Evolutionary conservation across 495 filamentous ascomycete species (phyloP), one percentile per base, ranked within the genome.

Genomic region (Penicillium bovifimosum): DNA sequence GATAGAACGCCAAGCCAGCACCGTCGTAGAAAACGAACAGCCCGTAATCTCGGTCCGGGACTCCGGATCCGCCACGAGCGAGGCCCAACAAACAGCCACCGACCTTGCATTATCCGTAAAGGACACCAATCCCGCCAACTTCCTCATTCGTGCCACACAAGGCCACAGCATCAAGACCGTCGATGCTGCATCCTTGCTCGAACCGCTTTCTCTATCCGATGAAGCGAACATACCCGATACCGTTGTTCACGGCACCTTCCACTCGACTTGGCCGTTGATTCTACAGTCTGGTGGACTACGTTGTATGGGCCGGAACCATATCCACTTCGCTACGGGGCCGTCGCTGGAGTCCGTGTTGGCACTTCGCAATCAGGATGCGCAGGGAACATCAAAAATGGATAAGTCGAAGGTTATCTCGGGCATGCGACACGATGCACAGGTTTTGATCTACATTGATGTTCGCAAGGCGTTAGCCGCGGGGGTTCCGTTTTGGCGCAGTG

Each of bases 141-240:
- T 82, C 75, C 74, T 95, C 11, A 96, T 98, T 74, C 91, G 93
- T 62, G 93, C 93, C 1, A 93, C 88, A 55, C 93, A 98, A 72
- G 93, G 93, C 42, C 93, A 96, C 73, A 77, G 71, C 41, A 73
- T 80, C 38, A 66, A 75, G 65, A 76, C 74, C 41, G 70, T 98
- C 38, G 83, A 86, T 18, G 80, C 80, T 26, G 81, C 84, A 20
- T 76, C 77, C 0, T 77, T 95, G 13, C 82, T 93, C 11, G 79
- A 75, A 14, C 83, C 84, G 10, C 67, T 96, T 9, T 65, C 66
- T 0, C 56, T 85, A 70, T 17, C 66, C 68, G 56, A 71, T 16
- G 56, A 64, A 18, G 54, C 18, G 2, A 76, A 81, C 47, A 55
- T 90, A 6, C 89, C 90, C 0, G 69, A 68, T 0, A 69, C 74